Conservation (phyloP, 2,329 filamentous ascomycete species). For the Xylaria sp. region DNA sequence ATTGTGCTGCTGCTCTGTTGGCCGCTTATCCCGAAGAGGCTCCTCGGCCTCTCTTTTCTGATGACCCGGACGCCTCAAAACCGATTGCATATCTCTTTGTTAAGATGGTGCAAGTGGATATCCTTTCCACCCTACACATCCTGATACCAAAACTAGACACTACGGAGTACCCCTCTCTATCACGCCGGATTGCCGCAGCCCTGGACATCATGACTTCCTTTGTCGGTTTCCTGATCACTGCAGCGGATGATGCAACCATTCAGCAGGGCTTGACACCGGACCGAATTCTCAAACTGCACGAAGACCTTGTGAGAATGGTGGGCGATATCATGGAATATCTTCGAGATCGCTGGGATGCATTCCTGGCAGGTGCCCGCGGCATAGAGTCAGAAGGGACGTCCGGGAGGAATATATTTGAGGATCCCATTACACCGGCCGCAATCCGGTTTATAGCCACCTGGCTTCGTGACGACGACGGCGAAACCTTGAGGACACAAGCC, state of each 20-base stretch:
- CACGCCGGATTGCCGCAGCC: constrained; percentile 66
- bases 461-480: constrained; percentile 75
- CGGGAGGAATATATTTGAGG: constrained; percentile 66
- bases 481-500: constrained; percentile 64
- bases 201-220: constrained; percentile 72
- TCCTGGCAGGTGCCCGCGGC: constrained; percentile 52
- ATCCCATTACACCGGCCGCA: constrained; percentile 69
- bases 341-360: constrained; percentile 74
- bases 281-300: constrained; percentile 62
- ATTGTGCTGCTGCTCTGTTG: constrained; percentile 66
- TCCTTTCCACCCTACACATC: constrained; percentile 69
- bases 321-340: constrained; percentile 74
- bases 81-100: constrained; percentile 71
- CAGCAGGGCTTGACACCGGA: constrained; percentile 61
- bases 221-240: constrained; percentile 65
- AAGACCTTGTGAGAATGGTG: constrained; percentile 63
- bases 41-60: constrained; percentile 63
- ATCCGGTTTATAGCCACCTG: constrained; percentile 70
- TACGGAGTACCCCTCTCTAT: constrained; percentile 60
- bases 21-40: constrained; percentile 62
- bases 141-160: constrained; percentile 68
- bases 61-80: constrained; percentile 56
- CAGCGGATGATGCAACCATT: constrained; percentile 56
- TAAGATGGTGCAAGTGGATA: constrained; percentile 72
- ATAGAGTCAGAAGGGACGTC: constrained; percentile 57